These are phyloP conservation scores for Tarenaya hassleriana DNA, from an alignment of 345 rosid species.

Conservation along the genomic window DNA sequence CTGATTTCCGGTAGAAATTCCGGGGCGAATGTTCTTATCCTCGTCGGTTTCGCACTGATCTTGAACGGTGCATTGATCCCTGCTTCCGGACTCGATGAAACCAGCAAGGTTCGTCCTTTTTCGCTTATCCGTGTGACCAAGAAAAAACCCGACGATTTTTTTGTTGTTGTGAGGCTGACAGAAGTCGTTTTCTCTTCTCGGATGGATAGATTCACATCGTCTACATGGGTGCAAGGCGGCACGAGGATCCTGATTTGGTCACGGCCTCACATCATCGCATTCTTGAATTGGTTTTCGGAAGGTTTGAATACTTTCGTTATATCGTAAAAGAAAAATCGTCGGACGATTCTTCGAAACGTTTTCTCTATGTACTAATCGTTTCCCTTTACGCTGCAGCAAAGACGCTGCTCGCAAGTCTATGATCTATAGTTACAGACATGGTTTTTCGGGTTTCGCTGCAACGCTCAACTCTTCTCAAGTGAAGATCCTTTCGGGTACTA, in stretches of 20 bases:
- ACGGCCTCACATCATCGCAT: constrained; percentile 54
- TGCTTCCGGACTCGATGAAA: constrained; percentile 1
- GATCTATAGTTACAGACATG: constrained; percentile 38
- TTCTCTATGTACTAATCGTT: background rate
- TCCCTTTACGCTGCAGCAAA: constrained; percentile 24
- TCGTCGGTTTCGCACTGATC: constrained; percentile 15
- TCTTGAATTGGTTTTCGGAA: constrained; percentile 36
- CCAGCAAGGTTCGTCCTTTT: constrained; percentile 16
- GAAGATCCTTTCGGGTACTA: constrained; percentile 35
- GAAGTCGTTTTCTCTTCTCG: background rate
- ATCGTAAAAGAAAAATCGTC: background rate
- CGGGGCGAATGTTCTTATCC: constrained; percentile 3
- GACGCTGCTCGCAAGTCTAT: constrained; percentile 37
- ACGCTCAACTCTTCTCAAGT: constrained; percentile 39
- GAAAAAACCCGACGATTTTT: background rate
- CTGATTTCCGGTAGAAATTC: constrained; percentile 19
- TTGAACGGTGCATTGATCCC: constrained; percentile 11
- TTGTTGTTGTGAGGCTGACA: too few relatives aligned
- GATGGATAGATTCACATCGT: constrained; percentile 46
- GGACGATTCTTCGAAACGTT: background rate
- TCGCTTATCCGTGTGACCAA: background rate
- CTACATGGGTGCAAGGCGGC: constrained; percentile 52
- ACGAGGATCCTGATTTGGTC: constrained; percentile 33
- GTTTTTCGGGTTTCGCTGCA: constrained; percentile 56
- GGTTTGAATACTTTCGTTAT: constrained; percentile 17